Conservation (phyloP, 768 basidiomycete species). For the Hortiboletus flavorubellus region DNA sequence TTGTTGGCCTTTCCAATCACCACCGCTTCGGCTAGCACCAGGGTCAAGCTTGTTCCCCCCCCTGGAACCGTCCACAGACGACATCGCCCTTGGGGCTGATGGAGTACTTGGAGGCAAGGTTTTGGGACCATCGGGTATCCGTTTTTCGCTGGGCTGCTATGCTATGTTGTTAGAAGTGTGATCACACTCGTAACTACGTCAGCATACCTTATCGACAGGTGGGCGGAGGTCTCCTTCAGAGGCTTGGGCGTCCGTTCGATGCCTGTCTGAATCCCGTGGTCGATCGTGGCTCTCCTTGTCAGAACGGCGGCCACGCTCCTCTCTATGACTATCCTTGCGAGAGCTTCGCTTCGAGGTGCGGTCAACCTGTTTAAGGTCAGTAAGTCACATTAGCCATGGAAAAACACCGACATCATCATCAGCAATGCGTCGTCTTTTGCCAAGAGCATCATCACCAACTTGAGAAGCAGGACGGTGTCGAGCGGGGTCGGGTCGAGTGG, state of each 20-base stretch:
- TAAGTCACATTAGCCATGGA: background rate
- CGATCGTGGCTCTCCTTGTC: conserved; percentile 73
- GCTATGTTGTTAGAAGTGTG: conserved; percentile 5
- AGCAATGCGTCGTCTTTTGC: conserved; percentile 63
- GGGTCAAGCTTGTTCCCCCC: conserved; percentile 38
- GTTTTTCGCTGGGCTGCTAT: conserved; percentile 50
- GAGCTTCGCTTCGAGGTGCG: conserved; percentile 78
- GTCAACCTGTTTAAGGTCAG: conserved; percentile 49
- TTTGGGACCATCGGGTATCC: conserved; percentile 53
- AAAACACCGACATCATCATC: conserved; percentile 68
- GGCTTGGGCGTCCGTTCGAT: conserved; percentile 59
- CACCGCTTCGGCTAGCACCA: conserved; percentile 37
- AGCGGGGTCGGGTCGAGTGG: conserved; percentile 56
- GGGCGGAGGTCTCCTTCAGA: conserved; percentile 49
- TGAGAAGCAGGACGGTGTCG: conserved; percentile 49
- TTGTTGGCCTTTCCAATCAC: conserved; percentile 47
- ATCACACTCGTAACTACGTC: background rate
- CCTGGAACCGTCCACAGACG: conserved; percentile 43
- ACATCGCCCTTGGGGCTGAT: conserved; percentile 72
- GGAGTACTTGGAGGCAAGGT: conserved; percentile 55
- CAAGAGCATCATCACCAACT: conserved; percentile 59
- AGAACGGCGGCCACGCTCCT: conserved; percentile 64
- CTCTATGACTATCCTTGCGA: conserved; percentile 73
- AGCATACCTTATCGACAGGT: conserved; percentile 60
- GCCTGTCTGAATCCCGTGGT: conserved; percentile 62